Conservation (phyloP, 129 eudicot species). For the Deinandra increscens region DNA sequence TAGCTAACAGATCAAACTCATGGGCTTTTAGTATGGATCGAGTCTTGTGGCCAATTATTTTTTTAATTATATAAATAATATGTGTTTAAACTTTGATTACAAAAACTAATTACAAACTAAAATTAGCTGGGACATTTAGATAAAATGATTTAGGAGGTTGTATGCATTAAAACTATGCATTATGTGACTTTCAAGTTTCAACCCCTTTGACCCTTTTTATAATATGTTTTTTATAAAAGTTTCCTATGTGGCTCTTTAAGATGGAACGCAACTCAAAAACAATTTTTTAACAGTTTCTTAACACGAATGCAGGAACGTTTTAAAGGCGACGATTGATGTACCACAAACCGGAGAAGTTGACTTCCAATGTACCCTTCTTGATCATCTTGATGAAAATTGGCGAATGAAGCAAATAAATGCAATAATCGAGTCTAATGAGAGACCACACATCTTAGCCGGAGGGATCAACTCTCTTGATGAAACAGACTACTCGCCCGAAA, state of each 20-base stretch:
- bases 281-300: too few relatives aligned
- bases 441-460: slow-evolving; percentile 92
- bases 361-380: slow-evolving; percentile 82
- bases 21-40: background rate
- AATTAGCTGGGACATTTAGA: background rate
- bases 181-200: background rate
- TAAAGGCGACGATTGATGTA: slow-evolving; percentile 87
- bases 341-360: slow-evolving; percentile 83
- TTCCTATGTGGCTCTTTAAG: background rate
- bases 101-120: background rate
- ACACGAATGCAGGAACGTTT: slow-evolving; percentile 68
- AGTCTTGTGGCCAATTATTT: background rate
- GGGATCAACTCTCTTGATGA: slow-evolving; percentile 84
- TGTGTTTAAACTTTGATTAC: background rate
- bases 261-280: background rate
- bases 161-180: background rate
- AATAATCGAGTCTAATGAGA: slow-evolving; percentile 62
- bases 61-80: background rate
- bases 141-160: background rate
- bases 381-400: slow-evolving; percentile 92
- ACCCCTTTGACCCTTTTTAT: background rate
- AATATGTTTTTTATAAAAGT: background rate
- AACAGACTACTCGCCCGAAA: slow-evolving; percentile 84
- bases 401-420: slow-evolving; percentile 89
- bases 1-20: background rate